Base-by-base conservation (phyloP, 768 basidiomycete species). In the Russula griseocarnosa region DNA sequence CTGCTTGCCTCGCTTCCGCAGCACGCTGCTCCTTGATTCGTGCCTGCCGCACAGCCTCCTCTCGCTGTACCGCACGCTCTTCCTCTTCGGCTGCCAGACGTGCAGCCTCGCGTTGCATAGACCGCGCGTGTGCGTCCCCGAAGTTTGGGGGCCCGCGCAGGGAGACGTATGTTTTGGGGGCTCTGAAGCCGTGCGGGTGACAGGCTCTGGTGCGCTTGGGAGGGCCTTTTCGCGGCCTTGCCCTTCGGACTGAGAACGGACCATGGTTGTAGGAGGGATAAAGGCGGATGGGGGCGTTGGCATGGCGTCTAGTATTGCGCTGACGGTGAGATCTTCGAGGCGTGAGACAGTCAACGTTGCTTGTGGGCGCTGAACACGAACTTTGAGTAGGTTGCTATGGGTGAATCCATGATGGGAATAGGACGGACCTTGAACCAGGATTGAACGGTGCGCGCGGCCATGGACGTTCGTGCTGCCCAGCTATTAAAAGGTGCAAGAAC, bases 371-470 rank as follows among this genome's bases (percentile, higher is more conserved):
- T 67, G 55, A 8, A 9, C 10, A 16, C 22, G n/a, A 44, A 50
- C 3, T 18, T 56, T 65, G 18, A 49, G 38, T 20, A 36, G 18
- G 62, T n/a, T 20, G 22, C 18, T n/a, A 13, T 44, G n/a, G 16
- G 38, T 22, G 22, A 30, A 60, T n/a, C 20, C 44, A 46, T 24
- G 44, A 38, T 34, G n/a, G 34, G 6, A 38, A 55, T 16, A 44
- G 11, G 32, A 52, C 55, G 44, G 32, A 67, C 66, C 64, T 56
- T 66, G 50, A 65, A 67, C 66, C 66, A 67, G 5, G 66, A 60
- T 52, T 67, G 66, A 16, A 67, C 63, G n/a, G 66, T 67, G 3
- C 63, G 64, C 5, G 58, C 60, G 0, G 63, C 55, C 55, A 58
- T 47, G 22, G 63, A 40, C 36, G 66, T 60, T n/a, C 66, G 65